Conservation (phyloP, 495 filamentous ascomycete genomes). For the Penicillium fimorum region DNA sequence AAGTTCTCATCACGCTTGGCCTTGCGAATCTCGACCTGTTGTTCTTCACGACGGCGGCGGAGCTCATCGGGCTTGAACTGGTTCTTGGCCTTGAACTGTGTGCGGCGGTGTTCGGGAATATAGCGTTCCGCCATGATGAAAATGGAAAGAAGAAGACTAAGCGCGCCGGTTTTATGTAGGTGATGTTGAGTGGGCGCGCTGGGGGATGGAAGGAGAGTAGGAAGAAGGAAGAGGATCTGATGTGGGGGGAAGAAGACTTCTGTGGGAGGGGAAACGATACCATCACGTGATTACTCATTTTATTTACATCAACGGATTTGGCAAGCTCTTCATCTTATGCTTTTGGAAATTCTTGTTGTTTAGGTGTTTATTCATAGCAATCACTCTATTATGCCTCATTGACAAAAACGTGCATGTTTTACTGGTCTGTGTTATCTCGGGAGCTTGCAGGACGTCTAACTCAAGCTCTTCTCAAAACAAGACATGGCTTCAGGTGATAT, state of each 20-base stretch:
- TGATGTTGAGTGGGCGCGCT: slow-evolving; percentile 37
- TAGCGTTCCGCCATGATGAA: slow-evolving; percentile 92
- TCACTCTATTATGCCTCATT: slow-evolving; percentile 9
- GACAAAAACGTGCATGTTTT: background rate
- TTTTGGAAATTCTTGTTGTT: background rate
- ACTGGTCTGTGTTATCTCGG: slow-evolving; percentile 4
- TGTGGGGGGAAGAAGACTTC: slow-evolving; percentile 30
- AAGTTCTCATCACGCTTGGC: slow-evolving; percentile 97
- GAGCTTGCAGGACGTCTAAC: slow-evolving; percentile 4
- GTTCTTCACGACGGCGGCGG: slow-evolving; percentile 95
- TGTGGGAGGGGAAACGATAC: slow-evolving; percentile 26
- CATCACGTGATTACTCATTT: slow-evolving; percentile 23
- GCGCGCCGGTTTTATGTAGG: slow-evolving; percentile 26
- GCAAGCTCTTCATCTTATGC: background rate
- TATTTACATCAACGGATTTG: slow-evolving; percentile 7
- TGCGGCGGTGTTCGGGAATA: slow-evolving; percentile 98
- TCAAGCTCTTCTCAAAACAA: slow-evolving; percentile 1
- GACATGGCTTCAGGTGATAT: slow-evolving; percentile 28
- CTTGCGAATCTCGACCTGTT: slow-evolving; percentile 98
- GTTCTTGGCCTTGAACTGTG: slow-evolving; percentile 97
- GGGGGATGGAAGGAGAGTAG: slow-evolving; percentile 25
- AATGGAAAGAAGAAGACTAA: slow-evolving; percentile 39
- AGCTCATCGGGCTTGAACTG: slow-evolving; percentile 99
- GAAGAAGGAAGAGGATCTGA: slow-evolving; percentile 14
- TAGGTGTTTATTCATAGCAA: background rate